Base-by-base conservation (phyloP, 805 yeast genomes). In the baker's yeast (Saccharomyces cerevisiae) region DNA sequence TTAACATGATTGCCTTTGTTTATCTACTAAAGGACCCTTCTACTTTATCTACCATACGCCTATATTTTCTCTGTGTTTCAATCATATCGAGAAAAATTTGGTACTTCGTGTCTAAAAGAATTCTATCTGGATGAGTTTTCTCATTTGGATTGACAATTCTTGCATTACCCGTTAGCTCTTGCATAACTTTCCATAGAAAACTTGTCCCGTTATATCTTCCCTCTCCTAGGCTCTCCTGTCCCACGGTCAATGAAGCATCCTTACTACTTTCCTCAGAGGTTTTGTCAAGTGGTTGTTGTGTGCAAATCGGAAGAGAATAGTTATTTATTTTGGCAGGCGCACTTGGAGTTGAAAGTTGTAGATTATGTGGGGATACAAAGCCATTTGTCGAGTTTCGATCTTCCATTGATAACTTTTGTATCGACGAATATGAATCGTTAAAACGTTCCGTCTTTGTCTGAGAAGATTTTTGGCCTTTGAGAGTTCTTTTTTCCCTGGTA, bases 31-130 rank as follows among this genome's bases (percentile, higher is more conserved):
- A 21, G 2, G 17, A 27, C n/a, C 31, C 30, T 48, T 70, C 73
- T 14, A 79, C 75, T 46, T 66, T 69, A 60, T 83, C 87, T 48
- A 92, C 89, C 74, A 80, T 67, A 26, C 73, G 70, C 68, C 98
- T 80, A 72, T 89, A 92, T 63, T 77, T 81, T 63, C 79, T 84
- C 72, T 94, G 98, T 29, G 85, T 79, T 61, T 76, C 80, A 48
- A 95, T 89, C 81, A 89, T 94, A 65, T 92, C 97, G 53, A 89
- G 74, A 78, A 89, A 90, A 47, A 92, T 81, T 70, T 82, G 79
- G 76, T 89, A 94, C 72, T 94, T 94, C 43, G 85, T 86, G 56
- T 79, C 73, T 68, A 94, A 77, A 56, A 94, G 76, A 61, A 76
- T 75, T 63, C 89, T 77, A 70, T 89, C 96, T 0, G 87, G 82